Evolutionary conservation across 1,139 yeast species (phyloP).

Genomic region (Kluyveromyces sp.): DNA sequence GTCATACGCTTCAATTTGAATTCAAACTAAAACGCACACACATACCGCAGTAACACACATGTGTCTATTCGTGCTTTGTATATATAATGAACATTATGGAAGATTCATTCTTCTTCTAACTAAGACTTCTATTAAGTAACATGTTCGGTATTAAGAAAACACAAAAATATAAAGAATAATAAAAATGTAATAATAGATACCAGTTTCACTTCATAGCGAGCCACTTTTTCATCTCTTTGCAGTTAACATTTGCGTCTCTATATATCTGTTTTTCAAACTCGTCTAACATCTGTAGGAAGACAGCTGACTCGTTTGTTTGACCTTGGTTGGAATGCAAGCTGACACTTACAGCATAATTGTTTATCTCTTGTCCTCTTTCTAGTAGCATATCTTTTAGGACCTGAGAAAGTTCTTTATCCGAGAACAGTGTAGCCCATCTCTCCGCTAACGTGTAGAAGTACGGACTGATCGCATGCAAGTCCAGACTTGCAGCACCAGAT

Average conservation of each 20-base stretch:
- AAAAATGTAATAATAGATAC: neutral
- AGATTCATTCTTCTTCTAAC: no score
- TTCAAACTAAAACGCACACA: no score
- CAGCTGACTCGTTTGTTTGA: conserved; percentile 7
- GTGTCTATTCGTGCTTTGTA: no score
- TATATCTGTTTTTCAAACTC: conserved; percentile 64
- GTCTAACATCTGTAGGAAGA: conserved; percentile 58
- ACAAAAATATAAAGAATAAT: neutral
- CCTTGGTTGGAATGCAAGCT: conserved; percentile 9
- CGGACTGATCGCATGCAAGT: conserved; percentile 58
- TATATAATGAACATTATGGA: no score
- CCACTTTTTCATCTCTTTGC: conserved; percentile 62
- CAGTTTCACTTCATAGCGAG: conserved; percentile 20
- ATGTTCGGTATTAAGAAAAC: neutral
- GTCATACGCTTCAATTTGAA: no score
- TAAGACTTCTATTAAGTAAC: no score
- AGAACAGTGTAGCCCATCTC: conserved; percentile 66
- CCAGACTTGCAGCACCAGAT: conserved; percentile 61
- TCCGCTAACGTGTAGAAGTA: conserved; percentile 63
- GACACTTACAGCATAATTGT: conserved; percentile 50
- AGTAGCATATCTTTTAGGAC: conserved; percentile 48
- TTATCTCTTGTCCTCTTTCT: conserved; percentile 60
- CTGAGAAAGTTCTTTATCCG: conserved; percentile 53
- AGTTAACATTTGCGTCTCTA: conserved; percentile 51
- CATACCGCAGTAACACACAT: no score